phyloP scores from a whole-genome alignment of 2,329 filamentous ascomycete genomes.

The Xylaria sp. region DNA sequence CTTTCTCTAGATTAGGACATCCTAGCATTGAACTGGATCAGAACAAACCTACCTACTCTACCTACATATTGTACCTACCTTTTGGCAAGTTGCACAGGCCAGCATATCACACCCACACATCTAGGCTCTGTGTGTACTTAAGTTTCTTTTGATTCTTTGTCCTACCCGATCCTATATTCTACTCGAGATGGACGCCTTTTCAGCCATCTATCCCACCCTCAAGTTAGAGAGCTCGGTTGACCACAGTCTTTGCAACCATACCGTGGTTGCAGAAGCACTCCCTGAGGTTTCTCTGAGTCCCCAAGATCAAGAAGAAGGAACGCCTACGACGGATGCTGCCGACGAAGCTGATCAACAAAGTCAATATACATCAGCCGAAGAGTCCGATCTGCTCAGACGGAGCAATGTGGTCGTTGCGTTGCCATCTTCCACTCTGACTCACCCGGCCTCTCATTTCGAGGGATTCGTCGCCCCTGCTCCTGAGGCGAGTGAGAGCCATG shows the following conservation, averaged over 20 bases:
- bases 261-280: not conserved
- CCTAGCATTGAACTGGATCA: not conserved
- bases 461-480: slow-evolving; percentile 45
- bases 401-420: slow-evolving; percentile 38
- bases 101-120: not conserved
- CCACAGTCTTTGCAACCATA: not conserved
- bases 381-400: not conserved
- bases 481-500: slow-evolving; percentile 46
- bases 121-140: not conserved
- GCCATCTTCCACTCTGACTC: slow-evolving; percentile 43
- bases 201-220: not conserved
- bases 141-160: not conserved
- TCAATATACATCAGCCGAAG: not conserved
- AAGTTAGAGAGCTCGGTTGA: not conserved
- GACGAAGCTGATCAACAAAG: not conserved
- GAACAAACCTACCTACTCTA: not conserved
- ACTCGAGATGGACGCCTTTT: slow-evolving; percentile 14
- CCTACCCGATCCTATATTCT: not conserved
- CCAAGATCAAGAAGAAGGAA: not conserved
- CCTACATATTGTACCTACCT: no score
- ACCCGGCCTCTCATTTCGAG: slow-evolving; percentile 46
- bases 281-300: not conserved
- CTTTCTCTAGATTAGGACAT: not conserved
- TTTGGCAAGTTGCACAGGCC: not conserved
- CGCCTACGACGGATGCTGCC: not conserved